phyloP scores from a whole-genome alignment of 2,329 filamentous ascomycete genomes.

The Tolypocladium nubicola region DNA sequence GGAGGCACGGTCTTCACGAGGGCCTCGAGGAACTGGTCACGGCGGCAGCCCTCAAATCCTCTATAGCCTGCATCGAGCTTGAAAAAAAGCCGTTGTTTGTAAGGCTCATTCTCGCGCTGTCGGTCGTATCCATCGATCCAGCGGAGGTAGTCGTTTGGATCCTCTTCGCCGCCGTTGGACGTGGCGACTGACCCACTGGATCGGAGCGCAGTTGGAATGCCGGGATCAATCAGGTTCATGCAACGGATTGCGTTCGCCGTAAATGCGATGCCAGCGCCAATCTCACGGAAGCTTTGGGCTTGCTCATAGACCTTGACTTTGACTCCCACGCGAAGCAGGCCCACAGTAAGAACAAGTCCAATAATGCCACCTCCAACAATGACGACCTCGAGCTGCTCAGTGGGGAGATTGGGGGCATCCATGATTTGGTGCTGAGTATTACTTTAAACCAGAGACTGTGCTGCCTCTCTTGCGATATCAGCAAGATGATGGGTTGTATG shows the following conservation, averaged over 20 bases:
- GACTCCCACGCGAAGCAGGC: constrained; percentile 30
- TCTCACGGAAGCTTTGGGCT: constrained; percentile 28
- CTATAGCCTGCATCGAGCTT: constrained; percentile 13
- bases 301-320: constrained; percentile 36
- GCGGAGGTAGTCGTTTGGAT: constrained; percentile 10
- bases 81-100: background rate
- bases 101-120: background rate
- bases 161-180: constrained; percentile 5
- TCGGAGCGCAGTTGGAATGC: constrained; percentile 23
- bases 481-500: no score
- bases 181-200: background rate
- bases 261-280: constrained; percentile 41
- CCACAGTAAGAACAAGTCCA: constrained; percentile 36
- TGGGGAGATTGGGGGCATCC: background rate
- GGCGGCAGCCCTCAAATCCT: constrained; percentile 15
- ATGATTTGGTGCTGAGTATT: background rate
- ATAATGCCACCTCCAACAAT: constrained; percentile 42
- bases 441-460: background rate
- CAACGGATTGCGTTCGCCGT: constrained; percentile 28
- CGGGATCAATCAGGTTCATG: constrained; percentile 24
- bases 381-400: constrained; percentile 18
- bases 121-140: constrained; percentile 5
- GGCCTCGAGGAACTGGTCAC: constrained; percentile 28
- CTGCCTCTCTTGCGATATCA: background rate
- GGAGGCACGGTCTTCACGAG: constrained; percentile 25